phyloP scores from a whole-genome alignment of 2,329 filamentous ascomycete genomes.

The Ascosphaera aggregata region DNA sequence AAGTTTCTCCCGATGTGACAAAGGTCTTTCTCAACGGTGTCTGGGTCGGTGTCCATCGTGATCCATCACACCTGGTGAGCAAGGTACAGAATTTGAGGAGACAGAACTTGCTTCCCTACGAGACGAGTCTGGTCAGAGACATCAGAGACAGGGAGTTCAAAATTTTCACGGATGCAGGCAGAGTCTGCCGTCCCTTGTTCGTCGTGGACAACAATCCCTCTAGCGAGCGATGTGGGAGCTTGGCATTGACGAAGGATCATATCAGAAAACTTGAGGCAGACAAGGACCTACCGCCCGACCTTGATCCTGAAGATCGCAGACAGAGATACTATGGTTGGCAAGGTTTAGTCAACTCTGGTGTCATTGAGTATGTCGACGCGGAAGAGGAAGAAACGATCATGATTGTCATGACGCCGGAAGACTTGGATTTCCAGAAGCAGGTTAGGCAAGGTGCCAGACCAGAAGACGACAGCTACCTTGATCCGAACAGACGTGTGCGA shows the following conservation, averaged over 20 bases:
- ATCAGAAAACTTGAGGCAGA: slow-evolving; percentile 55
- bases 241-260: slow-evolving; percentile 70
- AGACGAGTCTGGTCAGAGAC: slow-evolving; percentile 86
- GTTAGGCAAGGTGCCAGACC: slow-evolving; percentile 39
- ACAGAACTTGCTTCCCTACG: slow-evolving; percentile 63
- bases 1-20: slow-evolving; percentile 70
- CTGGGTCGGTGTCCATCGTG: slow-evolving; percentile 89
- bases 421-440: slow-evolving; percentile 55
- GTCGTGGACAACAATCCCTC: slow-evolving; percentile 71
- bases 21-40: slow-evolving; percentile 97
- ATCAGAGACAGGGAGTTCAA: slow-evolving; percentile 97
- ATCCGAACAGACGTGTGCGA: slow-evolving; percentile 70
- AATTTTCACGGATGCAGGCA: slow-evolving; percentile 90
- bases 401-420: slow-evolving; percentile 98
- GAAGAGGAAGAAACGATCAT: slow-evolving; percentile 97
- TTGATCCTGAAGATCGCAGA: slow-evolving; percentile 33
- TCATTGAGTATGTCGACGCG: slow-evolving; percentile 88
- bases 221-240: slow-evolving; percentile 48
- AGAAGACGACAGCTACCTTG: slow-evolving; percentile 31
- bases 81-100: slow-evolving; percentile 57
- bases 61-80: slow-evolving; percentile 63
- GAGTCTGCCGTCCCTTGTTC: slow-evolving; percentile 83
- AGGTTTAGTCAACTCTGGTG: slow-evolving; percentile 58
- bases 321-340: slow-evolving; percentile 62
- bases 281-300: slow-evolving; percentile 36